These are phyloP conservation scores for Blastomyces parvus DNA, from an alignment of 2,329 filamentous ascomycete species.

Conservation along the genomic window DNA sequence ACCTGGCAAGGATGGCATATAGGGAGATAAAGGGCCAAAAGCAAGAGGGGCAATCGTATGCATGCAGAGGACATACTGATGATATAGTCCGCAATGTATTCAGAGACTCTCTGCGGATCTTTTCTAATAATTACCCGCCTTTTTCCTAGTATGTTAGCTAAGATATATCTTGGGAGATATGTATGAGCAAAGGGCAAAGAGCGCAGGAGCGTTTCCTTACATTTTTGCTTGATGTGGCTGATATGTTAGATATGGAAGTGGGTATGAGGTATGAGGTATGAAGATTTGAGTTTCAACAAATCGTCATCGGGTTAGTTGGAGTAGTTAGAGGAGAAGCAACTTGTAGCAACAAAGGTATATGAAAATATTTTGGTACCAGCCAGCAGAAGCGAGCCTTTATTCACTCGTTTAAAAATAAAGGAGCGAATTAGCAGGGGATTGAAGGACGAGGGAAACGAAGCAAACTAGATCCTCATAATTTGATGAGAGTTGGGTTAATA, in stretches of 20 bases:
- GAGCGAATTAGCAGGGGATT: background rate
- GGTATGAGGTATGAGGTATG: background rate
- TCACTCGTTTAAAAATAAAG: background rate
- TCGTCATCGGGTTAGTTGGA: background rate
- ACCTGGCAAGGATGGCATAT: background rate
- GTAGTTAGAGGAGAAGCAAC: background rate
- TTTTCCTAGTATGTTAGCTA: slow-evolving; percentile 12
- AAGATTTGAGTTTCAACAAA: background rate
- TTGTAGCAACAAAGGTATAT: background rate
- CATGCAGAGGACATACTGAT: slow-evolving; percentile 44
- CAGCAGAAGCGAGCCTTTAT: background rate
- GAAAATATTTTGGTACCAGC: background rate
- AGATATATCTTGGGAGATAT: background rate
- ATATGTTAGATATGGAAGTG: background rate
- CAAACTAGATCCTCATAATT: background rate
- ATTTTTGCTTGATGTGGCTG: slow-evolving; percentile 3
- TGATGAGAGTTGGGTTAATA: background rate
- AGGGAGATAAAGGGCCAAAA: background rate
- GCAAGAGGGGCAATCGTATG: slow-evolving; percentile 39
- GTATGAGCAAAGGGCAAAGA: background rate
- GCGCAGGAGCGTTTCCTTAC: slow-evolving; percentile 2
- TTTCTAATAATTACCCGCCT: slow-evolving; percentile 82
- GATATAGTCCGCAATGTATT: slow-evolving; percentile 73
- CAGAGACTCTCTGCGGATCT: slow-evolving; percentile 56
- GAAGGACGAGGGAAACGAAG: background rate